Conservation (phyloP, 495 filamentous ascomycete species). For the Trichoderma orchidacearum region DNA sequence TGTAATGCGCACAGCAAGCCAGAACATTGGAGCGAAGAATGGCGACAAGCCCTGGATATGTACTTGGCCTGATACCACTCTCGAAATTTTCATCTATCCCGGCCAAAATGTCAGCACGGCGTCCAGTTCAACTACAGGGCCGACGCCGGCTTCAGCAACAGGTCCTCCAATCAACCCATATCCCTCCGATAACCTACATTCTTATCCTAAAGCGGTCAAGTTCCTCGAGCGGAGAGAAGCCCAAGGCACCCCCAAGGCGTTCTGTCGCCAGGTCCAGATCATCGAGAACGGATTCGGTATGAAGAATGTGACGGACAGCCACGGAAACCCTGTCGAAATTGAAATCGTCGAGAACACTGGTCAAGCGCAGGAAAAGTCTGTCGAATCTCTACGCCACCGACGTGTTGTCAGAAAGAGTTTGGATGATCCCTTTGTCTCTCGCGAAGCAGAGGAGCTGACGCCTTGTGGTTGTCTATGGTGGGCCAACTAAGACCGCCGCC, state of each 20-base stretch:
- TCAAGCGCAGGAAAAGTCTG: slow-evolving; percentile 1
- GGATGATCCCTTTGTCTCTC: slow-evolving; percentile 1
- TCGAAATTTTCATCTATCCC: slow-evolving; percentile 75
- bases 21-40: slow-evolving; percentile 9
- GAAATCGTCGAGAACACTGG: slow-evolving; percentile 38
- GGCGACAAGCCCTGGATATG: slow-evolving; percentile 77
- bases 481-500: neutral
- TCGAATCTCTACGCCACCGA: too few species aligned
- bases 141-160: neutral
- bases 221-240: slow-evolving; percentile 58
- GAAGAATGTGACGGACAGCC: slow-evolving; percentile 20
- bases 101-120: slow-evolving; percentile 37
- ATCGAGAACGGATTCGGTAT: slow-evolving; percentile 29
- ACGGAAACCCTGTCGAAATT: slow-evolving; percentile 35
- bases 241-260: slow-evolving; percentile 28
- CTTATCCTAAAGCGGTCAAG: slow-evolving; percentile 65
- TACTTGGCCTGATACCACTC: slow-evolving; percentile 67
- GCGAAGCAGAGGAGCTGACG: slow-evolving; percentile 11
- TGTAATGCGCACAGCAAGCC: neutral
- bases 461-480: slow-evolving; percentile 22
- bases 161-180: neutral
- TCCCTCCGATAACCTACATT: slow-evolving; percentile 7
- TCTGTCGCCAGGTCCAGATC: slow-evolving; percentile 60
- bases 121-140: slow-evolving; percentile 6
- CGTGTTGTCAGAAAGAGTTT: neutral